phyloP scores from a whole-genome alignment of 2,329 filamentous ascomycete genomes.

The Gliomastix tumulicola region DNA sequence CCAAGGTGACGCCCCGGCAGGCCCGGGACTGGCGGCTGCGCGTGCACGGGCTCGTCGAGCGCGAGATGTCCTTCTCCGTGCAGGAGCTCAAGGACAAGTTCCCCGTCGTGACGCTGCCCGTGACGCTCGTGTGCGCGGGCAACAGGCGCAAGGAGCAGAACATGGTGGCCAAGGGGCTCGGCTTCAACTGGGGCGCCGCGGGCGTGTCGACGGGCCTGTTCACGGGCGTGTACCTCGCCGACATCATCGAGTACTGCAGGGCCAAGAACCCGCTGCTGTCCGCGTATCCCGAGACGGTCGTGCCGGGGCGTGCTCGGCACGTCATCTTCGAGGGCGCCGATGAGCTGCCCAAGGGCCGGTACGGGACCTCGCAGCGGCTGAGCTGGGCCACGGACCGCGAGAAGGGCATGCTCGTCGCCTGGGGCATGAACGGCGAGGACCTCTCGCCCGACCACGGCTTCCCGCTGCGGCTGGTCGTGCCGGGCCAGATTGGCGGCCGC shows the following conservation, averaged over 20 bases:
- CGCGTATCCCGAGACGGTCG: not conserved
- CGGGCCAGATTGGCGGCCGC: conserved; percentile 34
- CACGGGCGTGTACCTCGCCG: not conserved
- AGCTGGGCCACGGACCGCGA: not conserved
- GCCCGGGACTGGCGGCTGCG: not conserved
- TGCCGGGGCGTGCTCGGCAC: not conserved
- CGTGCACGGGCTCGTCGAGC: not conserved
- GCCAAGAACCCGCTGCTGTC: not conserved
- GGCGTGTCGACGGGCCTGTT: not conserved
- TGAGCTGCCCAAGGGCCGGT: not conserved
- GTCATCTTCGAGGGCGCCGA: not conserved
- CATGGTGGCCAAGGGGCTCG: not conserved
- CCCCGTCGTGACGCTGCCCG: not conserved
- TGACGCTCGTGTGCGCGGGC: not conserved
- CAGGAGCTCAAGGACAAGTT: not conserved
- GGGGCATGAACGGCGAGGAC: conserved; percentile 9
- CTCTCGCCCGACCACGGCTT: conserved; percentile 38
- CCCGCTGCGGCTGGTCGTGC: conserved; percentile 30
- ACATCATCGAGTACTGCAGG: not conserved
- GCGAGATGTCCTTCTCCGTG: not conserved
- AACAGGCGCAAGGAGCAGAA: not conserved
- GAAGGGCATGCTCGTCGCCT: not conserved
- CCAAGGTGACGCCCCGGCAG: not conserved
- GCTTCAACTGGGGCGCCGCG: not conserved
- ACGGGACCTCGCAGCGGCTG: not conserved